Base-by-base conservation (phyloP, 352 stramenopile species). In the Nothophytophthora sp. region DNA sequence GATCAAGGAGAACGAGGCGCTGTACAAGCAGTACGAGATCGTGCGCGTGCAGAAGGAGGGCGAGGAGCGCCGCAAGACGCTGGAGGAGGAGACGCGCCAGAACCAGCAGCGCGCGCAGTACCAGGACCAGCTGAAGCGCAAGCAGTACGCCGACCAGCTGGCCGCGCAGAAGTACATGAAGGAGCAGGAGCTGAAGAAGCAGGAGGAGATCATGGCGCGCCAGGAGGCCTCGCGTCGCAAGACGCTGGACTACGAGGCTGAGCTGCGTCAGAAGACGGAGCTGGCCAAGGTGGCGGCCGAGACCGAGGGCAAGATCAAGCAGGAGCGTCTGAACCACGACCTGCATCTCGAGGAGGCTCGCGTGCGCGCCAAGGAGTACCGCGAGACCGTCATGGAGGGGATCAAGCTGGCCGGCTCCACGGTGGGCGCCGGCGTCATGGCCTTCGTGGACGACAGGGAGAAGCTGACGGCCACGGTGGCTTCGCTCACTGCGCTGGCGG, bases 291-390 rank as follows among this genome's bases (percentile, higher is more conserved):
- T 98, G 11, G 78, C 95, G 16, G 97, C 97, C 13, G 96, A 99
- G 70, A 90, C 96, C 5, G 92, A 98, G 57, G 96, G 95, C 12
- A 80, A 80, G 44, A 98, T 99, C 70, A 92, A 96, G 59, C 95
- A 99, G 74, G 96, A 99, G 73, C 92, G 97, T 41, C 73, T 98
- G 32, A 99, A 99, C 80, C 96, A 99, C 78, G 97, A 99, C 71
- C 71, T 99, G 37, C 96, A 98, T 69, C 69, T 99, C 16, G 91
- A 98, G 61, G 96, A 99, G 69, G 86, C 98, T 8, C 84, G 88
- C 50, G 74, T 98, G 60, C 90, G 97, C 40, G 90, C 91, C 18
- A 94, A 93, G 45, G 75, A 86, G 75, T 81, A 92, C 54, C 77
- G 95, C 32, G 88, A 98, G 80, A 98, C 92, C 3, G 88, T 99